These are phyloP conservation scores for Cicer chorassanicum DNA, from an alignment of 306 rosid species.

Conservation along the genomic window DNA sequence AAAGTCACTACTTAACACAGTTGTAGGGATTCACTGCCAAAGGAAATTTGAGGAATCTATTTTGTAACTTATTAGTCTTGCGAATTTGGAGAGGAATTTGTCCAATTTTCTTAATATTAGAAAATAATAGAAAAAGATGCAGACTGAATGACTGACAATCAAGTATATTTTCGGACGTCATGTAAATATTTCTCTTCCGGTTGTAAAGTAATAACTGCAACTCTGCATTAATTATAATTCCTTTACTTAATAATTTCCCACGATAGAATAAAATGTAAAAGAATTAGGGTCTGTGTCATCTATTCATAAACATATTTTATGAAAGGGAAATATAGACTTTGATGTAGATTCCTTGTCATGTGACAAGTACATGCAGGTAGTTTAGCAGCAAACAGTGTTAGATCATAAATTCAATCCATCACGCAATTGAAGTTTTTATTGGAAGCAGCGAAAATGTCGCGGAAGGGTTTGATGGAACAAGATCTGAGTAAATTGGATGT, in stretches of 20 bases:
- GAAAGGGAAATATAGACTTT: background rate
- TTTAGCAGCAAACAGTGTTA: slow-evolving; percentile 13
- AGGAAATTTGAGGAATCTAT: background rate
- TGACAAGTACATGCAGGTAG: slow-evolving; percentile 27
- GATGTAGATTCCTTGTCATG: background rate
- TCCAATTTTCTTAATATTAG: slow-evolving; percentile 15
- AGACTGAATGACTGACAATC: background rate
- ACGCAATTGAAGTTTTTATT: slow-evolving; percentile 17
- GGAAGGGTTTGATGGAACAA: slow-evolving; percentile 93
- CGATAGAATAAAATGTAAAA: slow-evolving; percentile 7
- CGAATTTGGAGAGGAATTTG: background rate
- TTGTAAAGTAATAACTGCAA: background rate
- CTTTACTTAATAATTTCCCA: slow-evolving; percentile 2
- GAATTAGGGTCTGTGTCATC: slow-evolving; percentile 15
- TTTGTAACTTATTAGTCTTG: background rate
- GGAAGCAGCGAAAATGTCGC: slow-evolving; percentile 65
- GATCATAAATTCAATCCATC: background rate
- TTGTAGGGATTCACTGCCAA: background rate
- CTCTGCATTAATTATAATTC: background rate
- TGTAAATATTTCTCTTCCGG: background rate
- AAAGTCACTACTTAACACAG: background rate
- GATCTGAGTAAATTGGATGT: slow-evolving; percentile 93
- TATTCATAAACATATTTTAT: background rate
- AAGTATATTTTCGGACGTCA: slow-evolving; percentile 11
- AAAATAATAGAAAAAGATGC: background rate